Evolutionary conservation across 352 stramenopile species (phyloP), one percentile per base, ranked within the genome.

Genomic region (Phytophthora citrophthora): DNA sequence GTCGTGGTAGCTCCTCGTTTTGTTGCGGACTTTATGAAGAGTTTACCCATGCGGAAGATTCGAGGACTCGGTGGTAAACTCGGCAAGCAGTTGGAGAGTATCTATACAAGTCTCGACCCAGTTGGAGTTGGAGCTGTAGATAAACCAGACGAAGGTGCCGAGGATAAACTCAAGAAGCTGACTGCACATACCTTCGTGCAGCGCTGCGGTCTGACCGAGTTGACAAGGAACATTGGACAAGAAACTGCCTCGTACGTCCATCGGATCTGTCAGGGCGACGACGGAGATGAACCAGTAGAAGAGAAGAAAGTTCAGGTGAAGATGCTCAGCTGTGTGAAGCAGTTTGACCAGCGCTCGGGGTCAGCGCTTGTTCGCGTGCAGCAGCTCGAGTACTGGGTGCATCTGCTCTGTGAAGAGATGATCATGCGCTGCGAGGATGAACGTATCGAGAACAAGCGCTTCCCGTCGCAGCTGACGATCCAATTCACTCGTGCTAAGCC

Each of bases 371-470:
- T 77, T 31, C 65, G 76, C 12, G 36, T 83, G 4, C 68, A 85
- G 23, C 77, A 92, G 62, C 67, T 95, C 12, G 71, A 80, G 51
- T 95, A 95, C 61, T 95, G 87, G 87, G 46, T 92, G 9, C 79
- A 62, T 38, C 76, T 95, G 23, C 56, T 95, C 12, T 82, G 76
- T 3, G 80, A 92, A 58, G 87, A 93, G 69, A 86, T 93, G 38
- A 59, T 91, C 13, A 68, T 91, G 57, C 83, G 87, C n/a, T 90
- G 79, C 43, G 83, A 95, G 51, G 82, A 93, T 67, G 87, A 95
- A 54, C 78, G 79, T 27, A 61, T 76, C 26, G 87, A 93, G 61
- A 92, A 90, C 72, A 88, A 88, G 52, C 79, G 87, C 23, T 90
- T 93, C 40, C 87, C 87, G 4, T 79, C 76, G 24, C 78, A 89